Conservation (phyloP, 2,329 filamentous ascomycete genomes). For the Trichoderma atroviride region DNA sequence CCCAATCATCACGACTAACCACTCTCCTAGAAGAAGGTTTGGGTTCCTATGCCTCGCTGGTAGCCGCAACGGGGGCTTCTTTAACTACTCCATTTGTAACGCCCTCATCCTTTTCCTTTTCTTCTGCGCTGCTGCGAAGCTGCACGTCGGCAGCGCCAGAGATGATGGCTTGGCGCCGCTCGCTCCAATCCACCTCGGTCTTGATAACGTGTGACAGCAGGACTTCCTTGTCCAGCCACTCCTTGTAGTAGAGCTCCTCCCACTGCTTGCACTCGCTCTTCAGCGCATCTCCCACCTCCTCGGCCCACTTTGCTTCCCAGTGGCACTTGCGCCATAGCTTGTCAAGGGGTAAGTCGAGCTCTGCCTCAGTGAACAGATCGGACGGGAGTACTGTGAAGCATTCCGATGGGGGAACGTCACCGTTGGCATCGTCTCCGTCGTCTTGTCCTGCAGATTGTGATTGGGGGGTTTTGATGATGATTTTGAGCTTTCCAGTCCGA, state of each 20-base stretch:
- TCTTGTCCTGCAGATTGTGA: slow-evolving; percentile 61
- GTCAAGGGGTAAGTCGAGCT: slow-evolving; percentile 62
- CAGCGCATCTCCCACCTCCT: slow-evolving; percentile 66
- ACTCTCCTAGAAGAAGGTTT: background rate
- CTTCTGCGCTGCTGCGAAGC: slow-evolving; percentile 41
- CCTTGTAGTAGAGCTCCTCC: slow-evolving; percentile 67
- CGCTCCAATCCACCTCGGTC: slow-evolving; percentile 67
- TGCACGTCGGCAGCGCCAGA: slow-evolving; percentile 51
- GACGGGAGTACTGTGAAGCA: slow-evolving; percentile 58
- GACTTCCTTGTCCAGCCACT: slow-evolving; percentile 81
- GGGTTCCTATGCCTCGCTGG: background rate
- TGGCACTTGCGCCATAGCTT: slow-evolving; percentile 69
- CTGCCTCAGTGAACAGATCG: slow-evolving; percentile 66
- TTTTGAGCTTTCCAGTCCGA: slow-evolving; percentile 60
- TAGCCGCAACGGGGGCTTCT: background rate
- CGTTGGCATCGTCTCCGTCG: slow-evolving; percentile 56
- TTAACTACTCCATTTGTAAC: slow-evolving; percentile 31
- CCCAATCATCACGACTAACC: background rate
- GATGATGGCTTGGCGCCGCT: slow-evolving; percentile 59
- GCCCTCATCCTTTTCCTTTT: slow-evolving; percentile 36
- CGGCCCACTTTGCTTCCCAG: slow-evolving; percentile 72
- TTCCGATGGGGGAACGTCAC: slow-evolving; percentile 60
- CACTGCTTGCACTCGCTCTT: slow-evolving; percentile 65
- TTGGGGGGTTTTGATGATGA: slow-evolving; percentile 64
- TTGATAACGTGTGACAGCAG: slow-evolving; percentile 72